Percentiles rank a stretch among this genome's conserved stretches.
These are phyloP conservation scores for Sonneratia caseolaris DNA, from an alignment of 345 rosid species.

Conservation along the genomic window DNA sequence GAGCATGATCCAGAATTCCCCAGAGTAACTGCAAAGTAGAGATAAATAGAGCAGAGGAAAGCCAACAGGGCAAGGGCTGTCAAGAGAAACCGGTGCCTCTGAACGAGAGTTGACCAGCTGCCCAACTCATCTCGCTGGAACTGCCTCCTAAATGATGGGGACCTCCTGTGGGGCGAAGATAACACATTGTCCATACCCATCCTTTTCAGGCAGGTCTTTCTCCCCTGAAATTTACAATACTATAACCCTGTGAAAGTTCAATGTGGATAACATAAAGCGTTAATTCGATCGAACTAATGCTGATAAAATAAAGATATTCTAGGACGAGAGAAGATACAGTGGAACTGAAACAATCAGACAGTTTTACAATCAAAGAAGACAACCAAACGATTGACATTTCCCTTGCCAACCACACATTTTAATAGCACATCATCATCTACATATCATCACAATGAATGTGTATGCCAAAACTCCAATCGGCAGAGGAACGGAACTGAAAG, in stretches of 20 bases:
- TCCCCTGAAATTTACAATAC: neutral
- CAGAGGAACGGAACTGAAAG: too few species aligned
- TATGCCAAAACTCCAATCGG: too few species aligned
- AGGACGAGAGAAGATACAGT: neutral
- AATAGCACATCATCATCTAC: too few species aligned
- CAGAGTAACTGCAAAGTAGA: slow-evolving; percentile 82
- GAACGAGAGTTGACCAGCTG: slow-evolving; percentile 60
- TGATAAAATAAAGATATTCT: neutral
- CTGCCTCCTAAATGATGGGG: slow-evolving; percentile 51
- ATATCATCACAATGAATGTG: too few species aligned
- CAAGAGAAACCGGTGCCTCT: slow-evolving; percentile 82
- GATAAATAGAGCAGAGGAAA: slow-evolving; percentile 77
- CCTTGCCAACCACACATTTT: neutral
- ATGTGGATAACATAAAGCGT: neutral
- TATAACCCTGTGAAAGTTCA: neutral
- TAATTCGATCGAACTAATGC: neutral
- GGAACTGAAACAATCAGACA: neutral
- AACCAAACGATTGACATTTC: neutral
- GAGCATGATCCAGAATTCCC: slow-evolving; percentile 55
- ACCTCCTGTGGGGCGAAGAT: slow-evolving; percentile 67
- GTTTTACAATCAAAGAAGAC: neutral
- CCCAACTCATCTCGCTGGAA: slow-evolving; percentile 65
- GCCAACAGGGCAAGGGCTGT: slow-evolving; percentile 67
- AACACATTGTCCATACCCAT: slow-evolving; percentile 64
- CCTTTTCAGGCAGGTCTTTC: neutral